phyloP scores from a whole-genome alignment of 495 filamentous ascomycete genomes.

The Rostrohypoxylon terebratum region DNA sequence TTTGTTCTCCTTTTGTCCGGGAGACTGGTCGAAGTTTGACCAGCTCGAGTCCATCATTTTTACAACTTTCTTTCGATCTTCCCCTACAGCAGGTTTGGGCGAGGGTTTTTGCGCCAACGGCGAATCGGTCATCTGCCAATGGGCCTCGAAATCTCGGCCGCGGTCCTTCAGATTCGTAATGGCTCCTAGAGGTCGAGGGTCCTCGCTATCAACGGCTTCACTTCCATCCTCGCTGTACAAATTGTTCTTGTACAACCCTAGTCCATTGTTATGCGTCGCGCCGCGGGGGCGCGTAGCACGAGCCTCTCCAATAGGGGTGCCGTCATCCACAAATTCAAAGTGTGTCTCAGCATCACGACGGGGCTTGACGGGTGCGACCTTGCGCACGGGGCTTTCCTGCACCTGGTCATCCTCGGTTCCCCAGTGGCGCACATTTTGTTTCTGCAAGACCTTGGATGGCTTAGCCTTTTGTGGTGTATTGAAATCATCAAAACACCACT shows the following conservation, averaged over 20 bases:
- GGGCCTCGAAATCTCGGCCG: slow-evolving; percentile 76
- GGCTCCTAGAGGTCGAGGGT: slow-evolving; percentile 61
- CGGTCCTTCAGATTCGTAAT: slow-evolving; percentile 75
- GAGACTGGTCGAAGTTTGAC: slow-evolving; percentile 71
- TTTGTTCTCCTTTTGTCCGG: slow-evolving; percentile 64
- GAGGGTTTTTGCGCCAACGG: slow-evolving; percentile 51
- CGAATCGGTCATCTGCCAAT: slow-evolving; percentile 76
- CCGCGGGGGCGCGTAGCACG: slow-evolving; percentile 59
- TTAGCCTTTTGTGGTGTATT: slow-evolving; percentile 77
- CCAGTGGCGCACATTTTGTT: slow-evolving; percentile 73
- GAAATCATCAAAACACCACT: slow-evolving; percentile 91
- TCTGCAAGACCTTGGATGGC: slow-evolving; percentile 57
- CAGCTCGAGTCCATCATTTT: slow-evolving; percentile 77
- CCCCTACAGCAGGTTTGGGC: slow-evolving; percentile 51
- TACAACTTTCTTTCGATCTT: slow-evolving; percentile 68
- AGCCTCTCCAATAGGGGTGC: slow-evolving; percentile 44
- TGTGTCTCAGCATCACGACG: slow-evolving; percentile 84
- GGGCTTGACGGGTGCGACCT: slow-evolving; percentile 68
- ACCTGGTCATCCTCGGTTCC: slow-evolving; percentile 74
- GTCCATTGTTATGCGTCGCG: slow-evolving; percentile 67
- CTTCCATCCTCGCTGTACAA: slow-evolving; percentile 69
- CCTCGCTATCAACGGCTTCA: slow-evolving; percentile 41
- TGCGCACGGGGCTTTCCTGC: slow-evolving; percentile 67
- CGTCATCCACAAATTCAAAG: slow-evolving; percentile 75
- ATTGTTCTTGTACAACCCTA: slow-evolving; percentile 82